Evolutionary conservation across 495 filamentous ascomycete species (phyloP).

Genomic region (Recurvomyces mirabilis): DNA sequence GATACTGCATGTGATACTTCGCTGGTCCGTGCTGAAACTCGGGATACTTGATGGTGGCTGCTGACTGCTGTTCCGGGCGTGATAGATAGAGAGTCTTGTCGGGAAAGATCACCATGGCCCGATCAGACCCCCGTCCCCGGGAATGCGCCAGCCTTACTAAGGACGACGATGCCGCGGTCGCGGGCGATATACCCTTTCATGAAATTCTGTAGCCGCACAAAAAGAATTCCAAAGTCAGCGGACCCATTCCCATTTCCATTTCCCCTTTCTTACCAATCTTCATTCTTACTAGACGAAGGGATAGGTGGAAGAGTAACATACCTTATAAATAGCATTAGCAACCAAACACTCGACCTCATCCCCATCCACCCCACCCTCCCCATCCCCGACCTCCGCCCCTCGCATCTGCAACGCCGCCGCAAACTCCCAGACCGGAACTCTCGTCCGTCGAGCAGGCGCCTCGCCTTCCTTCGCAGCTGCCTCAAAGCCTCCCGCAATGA

Average conservation of each 20-base stretch:
- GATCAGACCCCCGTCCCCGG: conserved; percentile 88
- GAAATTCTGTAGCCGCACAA: conserved; percentile 52
- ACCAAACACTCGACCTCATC: conserved; percentile 95
- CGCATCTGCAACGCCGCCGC: conserved; percentile 45
- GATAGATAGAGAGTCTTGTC: no score
- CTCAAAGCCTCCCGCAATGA: conserved; percentile 67
- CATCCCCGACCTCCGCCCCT: conserved; percentile 19
- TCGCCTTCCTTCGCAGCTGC: conserved; percentile 57
- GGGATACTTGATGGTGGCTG: no score
- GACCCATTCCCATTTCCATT: no score
- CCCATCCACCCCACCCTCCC: conserved; percentile 52
- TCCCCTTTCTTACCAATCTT: no score
- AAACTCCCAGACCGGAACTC: conserved; percentile 74
- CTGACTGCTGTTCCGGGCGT: no score
- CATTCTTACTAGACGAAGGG: no score
- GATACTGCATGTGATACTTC: no score
- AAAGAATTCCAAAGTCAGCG: no score
- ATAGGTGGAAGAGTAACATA: no score
- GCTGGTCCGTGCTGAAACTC: no score
- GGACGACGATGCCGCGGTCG: conserved; percentile 74
- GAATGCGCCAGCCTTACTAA: conserved; percentile 85
- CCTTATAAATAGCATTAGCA: conserved; percentile 95
- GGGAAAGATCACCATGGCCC: no score
- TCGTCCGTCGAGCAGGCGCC: conserved; percentile 44
- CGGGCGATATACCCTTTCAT: conserved; percentile 98